phyloP scores from a whole-genome alignment of 768 basidiomycete species.

The Rhodotorula diobovata region DNA sequence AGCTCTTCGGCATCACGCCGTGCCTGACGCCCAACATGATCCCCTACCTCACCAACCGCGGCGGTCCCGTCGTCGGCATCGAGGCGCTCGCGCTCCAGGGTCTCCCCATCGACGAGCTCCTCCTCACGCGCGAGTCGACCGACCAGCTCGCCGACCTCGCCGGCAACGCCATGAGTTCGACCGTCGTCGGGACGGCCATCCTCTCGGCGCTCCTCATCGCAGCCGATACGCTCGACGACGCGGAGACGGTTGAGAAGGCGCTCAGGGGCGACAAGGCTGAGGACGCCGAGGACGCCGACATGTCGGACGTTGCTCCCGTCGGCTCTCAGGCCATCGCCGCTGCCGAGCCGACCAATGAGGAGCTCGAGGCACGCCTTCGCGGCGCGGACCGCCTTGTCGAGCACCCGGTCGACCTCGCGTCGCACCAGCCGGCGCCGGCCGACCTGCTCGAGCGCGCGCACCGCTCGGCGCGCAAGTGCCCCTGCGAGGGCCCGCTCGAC shows the following conservation, averaged over 20 bases:
- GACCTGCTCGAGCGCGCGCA: constrained; percentile 63
- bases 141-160: constrained; percentile 91
- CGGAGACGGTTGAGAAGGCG: background rate
- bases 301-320: constrained; percentile 3
- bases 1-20: constrained; percentile 63
- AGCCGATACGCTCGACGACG: constrained; percentile 41
- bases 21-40: constrained; percentile 97
- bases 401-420: constrained; percentile 35
- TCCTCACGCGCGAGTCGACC: constrained; percentile 86
- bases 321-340: constrained; percentile 19
- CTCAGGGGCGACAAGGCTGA: background rate
- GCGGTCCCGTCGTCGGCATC: constrained; percentile 88
- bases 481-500: constrained; percentile 81
- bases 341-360: constrained; percentile 58
- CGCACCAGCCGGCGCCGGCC: constrained; percentile 48
- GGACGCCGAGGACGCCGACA: constrained; percentile 29
- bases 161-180: constrained; percentile 96
- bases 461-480: constrained; percentile 71
- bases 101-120: constrained; percentile 81
- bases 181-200: constrained; percentile 87
- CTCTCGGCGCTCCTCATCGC: constrained; percentile 71
- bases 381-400: constrained; percentile 57
- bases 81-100: constrained; percentile 93
- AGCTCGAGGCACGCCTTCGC: constrained; percentile 60
- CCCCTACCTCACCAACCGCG: constrained; percentile 89